phyloP scores from a whole-genome alignment of 257 asterid genomes.

The Fraxinus quadrangulata region DNA sequence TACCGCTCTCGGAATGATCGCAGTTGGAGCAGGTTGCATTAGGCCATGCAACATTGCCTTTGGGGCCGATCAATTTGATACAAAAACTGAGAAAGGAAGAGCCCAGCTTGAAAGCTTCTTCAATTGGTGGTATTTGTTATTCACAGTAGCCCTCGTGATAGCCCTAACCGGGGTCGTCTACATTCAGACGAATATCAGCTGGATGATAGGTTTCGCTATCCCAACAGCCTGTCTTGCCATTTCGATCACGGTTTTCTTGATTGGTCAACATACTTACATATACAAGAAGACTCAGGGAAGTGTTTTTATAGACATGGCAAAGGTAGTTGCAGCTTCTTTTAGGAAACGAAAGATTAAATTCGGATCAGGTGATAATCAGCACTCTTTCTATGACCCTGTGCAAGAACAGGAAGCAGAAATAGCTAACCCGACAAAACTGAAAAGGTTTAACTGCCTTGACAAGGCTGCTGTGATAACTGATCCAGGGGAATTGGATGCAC shows the following conservation, averaged over 20 bases:
- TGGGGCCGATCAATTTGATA: slow-evolving; percentile 89
- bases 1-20: slow-evolving; percentile 54
- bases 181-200: slow-evolving; percentile 73
- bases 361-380: not conserved
- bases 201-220: slow-evolving; percentile 67
- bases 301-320: slow-evolving; percentile 60
- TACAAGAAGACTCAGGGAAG: slow-evolving; percentile 47
- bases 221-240: slow-evolving; percentile 67
- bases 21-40: slow-evolving; percentile 77
- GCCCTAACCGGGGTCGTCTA: slow-evolving; percentile 74
- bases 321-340: slow-evolving; percentile 49
- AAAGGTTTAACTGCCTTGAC: slow-evolving; percentile 47
- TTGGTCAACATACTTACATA: slow-evolving; percentile 57
- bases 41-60: slow-evolving; percentile 89
- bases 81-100: slow-evolving; percentile 61
- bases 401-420: slow-evolving; percentile 23
- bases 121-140: slow-evolving; percentile 89
- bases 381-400: slow-evolving; percentile 34
- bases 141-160: slow-evolving; percentile 68
- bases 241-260: slow-evolving; percentile 55
- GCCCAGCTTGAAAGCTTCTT: slow-evolving; percentile 73
- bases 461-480: slow-evolving; percentile 60
- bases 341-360: slow-evolving; percentile 40
- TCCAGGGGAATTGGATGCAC: slow-evolving; percentile 40
- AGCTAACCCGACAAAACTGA: not conserved